Evolutionary conservation across 208 protist species (phyloP), one percentile per base, ranked within the genome.

Genomic region (Crithidia bombi): DNA sequence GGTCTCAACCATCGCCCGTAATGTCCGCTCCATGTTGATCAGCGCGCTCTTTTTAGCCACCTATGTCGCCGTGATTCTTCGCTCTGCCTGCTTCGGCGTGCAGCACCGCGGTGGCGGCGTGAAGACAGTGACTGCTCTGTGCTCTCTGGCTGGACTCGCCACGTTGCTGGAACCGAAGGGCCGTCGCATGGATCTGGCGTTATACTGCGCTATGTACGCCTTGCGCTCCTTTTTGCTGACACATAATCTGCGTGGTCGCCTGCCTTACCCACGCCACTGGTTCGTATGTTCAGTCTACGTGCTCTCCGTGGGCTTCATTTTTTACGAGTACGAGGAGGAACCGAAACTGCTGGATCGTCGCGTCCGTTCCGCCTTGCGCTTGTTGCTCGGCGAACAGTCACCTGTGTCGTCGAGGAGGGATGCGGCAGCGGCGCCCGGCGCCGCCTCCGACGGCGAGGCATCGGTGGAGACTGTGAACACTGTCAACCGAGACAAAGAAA

Each of bases 101-200:
- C 85, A 89, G 41, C 78, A 78, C 56, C 84, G 85, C 52, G 75
- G 81, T 68, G 69, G 77, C 51, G 75, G 83, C 51, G 84, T 81
- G 21, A 57, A 85, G 46, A 71, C 65, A 33, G 80, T 83, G 46
- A 77, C 85, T 2, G 56, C 84, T 30, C 49, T 81, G 33, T 84
- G 85, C 54, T 87, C 73, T 39, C 55, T 85, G 30, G 79, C 83
- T 19, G 89, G 91, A 6, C 73, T 94, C 25, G 63, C 86, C 19
- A 86, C 87, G 38, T 71, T 96, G 64, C 73, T 96, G 54, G 88
- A 96, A 72, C 89, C 88, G 11, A 93, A 94, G 65, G 76, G 83
- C 7, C 84, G 89, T 10, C 79, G 91, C 49, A 86, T 90, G 75
- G 91, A 96, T 65, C 82, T 96, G 44, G 89, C 91, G 21, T 44